A percentile compares a stretch with the other conserved stretches of the same genome.
Conservation (phyloP, 352 stramenopile genomes). For the Aphanomyces euteiches region DNA sequence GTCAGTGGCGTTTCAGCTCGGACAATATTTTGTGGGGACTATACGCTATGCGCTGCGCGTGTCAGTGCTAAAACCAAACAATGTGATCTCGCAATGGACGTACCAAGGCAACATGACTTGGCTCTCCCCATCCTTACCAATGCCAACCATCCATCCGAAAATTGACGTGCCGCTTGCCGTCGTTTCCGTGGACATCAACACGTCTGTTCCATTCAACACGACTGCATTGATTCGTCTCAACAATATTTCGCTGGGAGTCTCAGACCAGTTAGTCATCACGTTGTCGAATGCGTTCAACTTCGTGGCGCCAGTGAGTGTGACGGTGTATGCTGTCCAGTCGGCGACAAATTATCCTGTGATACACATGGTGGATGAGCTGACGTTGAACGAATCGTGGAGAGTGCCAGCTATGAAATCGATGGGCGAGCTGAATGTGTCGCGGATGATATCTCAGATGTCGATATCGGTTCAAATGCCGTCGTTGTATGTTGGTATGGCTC, state of each 20-base stretch:
- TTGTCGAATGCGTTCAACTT: background rate
- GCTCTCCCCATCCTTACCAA: conserved; percentile 40
- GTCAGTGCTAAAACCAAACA: conserved; percentile 70
- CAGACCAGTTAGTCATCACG: conserved; percentile 44
- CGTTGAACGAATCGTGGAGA: no score
- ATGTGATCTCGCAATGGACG: conserved; percentile 64
- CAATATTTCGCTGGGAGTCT: conserved; percentile 55
- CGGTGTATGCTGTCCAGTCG: background rate
- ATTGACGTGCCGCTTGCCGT: conserved; percentile 54
- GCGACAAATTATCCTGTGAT: background rate
- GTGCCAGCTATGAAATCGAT: no score
- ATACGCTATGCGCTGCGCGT: conserved; percentile 35
- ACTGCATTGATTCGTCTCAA: conserved; percentile 56
- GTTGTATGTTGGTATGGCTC: no score
- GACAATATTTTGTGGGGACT: no score
- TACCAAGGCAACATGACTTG: conserved; percentile 70
- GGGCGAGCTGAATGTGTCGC: no score
- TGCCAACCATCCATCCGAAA: no score
- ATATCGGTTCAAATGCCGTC: no score
- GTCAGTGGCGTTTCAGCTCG: no score
- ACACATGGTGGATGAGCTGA: background rate
- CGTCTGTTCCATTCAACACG: conserved; percentile 56
- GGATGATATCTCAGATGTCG: no score
- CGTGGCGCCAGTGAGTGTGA: background rate
- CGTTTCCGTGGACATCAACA: conserved; percentile 56